Conservation (phyloP, 192 early-diverging fungal species). For the Entomortierella chlamydospora region DNA sequence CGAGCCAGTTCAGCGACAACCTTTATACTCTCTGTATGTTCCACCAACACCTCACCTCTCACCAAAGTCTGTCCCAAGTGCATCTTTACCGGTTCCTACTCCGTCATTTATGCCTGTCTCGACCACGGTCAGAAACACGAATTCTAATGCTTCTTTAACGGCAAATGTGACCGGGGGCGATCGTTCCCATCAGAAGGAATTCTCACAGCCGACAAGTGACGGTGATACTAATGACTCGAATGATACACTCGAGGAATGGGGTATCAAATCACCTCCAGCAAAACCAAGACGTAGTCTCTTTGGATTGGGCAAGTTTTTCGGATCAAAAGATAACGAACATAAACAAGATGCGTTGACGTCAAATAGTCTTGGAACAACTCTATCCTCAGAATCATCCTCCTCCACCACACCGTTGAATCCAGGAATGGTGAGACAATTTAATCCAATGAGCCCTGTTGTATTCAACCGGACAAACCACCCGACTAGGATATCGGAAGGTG, state of each 20-base stretch:
- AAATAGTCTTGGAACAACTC: not conserved
- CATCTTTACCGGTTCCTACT: not conserved
- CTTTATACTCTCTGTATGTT: constrained; percentile 38
- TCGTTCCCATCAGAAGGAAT: not conserved
- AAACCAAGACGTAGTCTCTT: constrained; percentile 10
- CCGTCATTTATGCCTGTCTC: not conserved
- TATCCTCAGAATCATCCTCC: not conserved
- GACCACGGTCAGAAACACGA: not conserved
- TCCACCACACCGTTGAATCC: not conserved
- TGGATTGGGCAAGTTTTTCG: constrained; percentile 14
- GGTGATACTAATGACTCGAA: not conserved
- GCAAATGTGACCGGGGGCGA: not conserved
- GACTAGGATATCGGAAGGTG: constrained; percentile 46
- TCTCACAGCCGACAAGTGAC: not conserved
- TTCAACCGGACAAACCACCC: constrained; percentile 46
- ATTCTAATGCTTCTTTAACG: constrained; percentile 2
- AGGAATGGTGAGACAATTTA: not conserved
- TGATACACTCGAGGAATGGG: not conserved
- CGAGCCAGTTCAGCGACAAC: constrained; percentile 47
- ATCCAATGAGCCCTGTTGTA: not conserved
- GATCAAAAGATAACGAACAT: not conserved
- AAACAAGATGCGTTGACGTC: not conserved
- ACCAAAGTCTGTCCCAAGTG: constrained; percentile 1
- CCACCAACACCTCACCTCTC: constrained; percentile 10
- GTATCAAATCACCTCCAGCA: not conserved